Evolutionary conservation across 2,329 filamentous ascomycete genomes (phyloP).

Genomic region (Penicillium sp.): DNA sequence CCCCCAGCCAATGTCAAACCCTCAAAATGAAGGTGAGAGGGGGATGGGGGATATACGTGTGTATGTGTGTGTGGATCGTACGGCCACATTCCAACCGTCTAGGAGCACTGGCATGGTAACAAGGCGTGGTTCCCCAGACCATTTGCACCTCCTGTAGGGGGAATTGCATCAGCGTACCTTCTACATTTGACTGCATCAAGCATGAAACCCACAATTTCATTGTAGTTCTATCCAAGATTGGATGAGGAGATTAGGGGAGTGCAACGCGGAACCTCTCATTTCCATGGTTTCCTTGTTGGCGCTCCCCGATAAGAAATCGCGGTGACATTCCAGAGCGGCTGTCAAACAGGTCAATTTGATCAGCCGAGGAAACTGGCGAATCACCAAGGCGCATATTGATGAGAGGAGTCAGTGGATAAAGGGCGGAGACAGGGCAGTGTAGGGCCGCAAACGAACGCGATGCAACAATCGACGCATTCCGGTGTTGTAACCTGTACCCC

Average conservation of each 20-base stretch:
- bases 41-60: neutral
- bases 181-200: conserved; percentile 9
- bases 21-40: neutral
- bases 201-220: neutral
- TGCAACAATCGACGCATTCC: conserved; percentile 14
- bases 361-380: neutral
- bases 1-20: neutral
- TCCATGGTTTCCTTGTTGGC: conserved; percentile 13
- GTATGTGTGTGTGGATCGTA: conserved; percentile 6
- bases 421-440: neutral
- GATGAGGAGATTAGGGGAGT: neutral
- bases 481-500: conserved; percentile 9
- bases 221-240: neutral
- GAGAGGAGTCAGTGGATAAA: neutral
- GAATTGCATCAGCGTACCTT: neutral
- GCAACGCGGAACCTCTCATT: conserved; percentile 12
- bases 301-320: conserved; percentile 11
- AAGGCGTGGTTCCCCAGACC: conserved; percentile 15
- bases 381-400: neutral
- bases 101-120: conserved; percentile 23
- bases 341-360: conserved; percentile 9
- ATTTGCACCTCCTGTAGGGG: conserved; percentile 7
- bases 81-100: conserved; percentile 17
- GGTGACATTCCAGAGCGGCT: conserved; percentile 14
- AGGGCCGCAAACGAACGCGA: conserved; percentile 13